A percentile compares a stretch with the other conserved stretches of the same genome.
Evolutionary conservation across 495 filamentous ascomycete genomes (phyloP).

Genomic region (Tricharina praecox): DNA sequence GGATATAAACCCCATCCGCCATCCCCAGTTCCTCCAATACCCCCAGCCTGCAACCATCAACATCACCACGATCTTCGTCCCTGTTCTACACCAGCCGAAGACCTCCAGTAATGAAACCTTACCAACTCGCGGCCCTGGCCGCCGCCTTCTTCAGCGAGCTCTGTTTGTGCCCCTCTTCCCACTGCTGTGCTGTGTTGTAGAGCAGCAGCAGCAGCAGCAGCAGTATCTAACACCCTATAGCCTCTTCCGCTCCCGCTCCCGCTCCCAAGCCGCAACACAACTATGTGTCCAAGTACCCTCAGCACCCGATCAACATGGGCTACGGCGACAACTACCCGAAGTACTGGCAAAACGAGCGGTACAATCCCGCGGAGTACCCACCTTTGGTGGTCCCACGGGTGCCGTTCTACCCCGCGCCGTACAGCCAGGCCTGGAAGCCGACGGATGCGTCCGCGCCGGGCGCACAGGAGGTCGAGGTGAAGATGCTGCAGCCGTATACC

Average conservation of each 20-base stretch:
- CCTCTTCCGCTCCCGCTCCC: slow-evolving; percentile 3
- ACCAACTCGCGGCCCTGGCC: slow-evolving; percentile 4
- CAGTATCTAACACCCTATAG: neutral
- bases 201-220: too few relatives aligned
- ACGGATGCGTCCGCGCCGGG: neutral
- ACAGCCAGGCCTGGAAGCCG: neutral
- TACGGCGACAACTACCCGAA: slow-evolving; percentile 22
- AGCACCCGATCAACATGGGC: slow-evolving; percentile 22
- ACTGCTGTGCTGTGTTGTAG: neutral
- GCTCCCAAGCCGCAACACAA: slow-evolving; percentile 8
- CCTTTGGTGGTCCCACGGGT: neutral
- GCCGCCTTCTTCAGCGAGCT: slow-evolving; percentile 3
- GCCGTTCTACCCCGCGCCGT: slow-evolving; percentile 5
- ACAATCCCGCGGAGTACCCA: slow-evolving; percentile 6
- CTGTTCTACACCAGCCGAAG: too few relatives aligned
- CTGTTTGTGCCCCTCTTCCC: neutral
- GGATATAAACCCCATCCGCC: too few relatives aligned
- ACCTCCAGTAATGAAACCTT: slow-evolving; percentile 3
- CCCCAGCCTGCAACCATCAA: too few relatives aligned
- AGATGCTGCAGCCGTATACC: neutral
- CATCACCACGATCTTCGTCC: too few relatives aligned
- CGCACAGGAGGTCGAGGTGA: neutral
- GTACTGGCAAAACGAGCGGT: slow-evolving; percentile 23
- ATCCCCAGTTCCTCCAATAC: too few relatives aligned
- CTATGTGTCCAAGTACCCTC: slow-evolving; percentile 22